Evolutionary conservation across 2,329 filamentous ascomycete genomes (phyloP), one percentile per base, ranked within the genome.

Genomic region (Calonectria pteridis): DNA sequence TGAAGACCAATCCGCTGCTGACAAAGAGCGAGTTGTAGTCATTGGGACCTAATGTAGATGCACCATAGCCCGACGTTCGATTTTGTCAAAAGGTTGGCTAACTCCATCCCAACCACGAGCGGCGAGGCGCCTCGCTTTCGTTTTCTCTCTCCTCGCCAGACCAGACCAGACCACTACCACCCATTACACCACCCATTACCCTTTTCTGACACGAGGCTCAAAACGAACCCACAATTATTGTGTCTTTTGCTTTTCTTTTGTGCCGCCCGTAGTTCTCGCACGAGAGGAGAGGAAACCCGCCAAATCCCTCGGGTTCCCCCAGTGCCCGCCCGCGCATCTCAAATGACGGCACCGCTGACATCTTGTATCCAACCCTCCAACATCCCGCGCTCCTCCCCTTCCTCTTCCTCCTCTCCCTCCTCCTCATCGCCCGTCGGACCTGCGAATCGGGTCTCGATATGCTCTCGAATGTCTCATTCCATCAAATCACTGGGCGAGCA

Each of bases 1-100:
- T 49, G 26, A 64, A 46, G 9, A 10, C 59, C 59, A 49, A 49
- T 64, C 37, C 40, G 11, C 59, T 18, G 59, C 59, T 29, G 58
- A 63, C 58, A 63, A 46, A 43, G 23, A 31, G n/a, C 23, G 6
- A 37, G 59, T 49, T 7, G 43, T 26, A 64, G 59, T 43, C 59
- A 64, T 64, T 64, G 59, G 40, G 37, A 64, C 59, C 59, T 37
- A 64, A 64, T 46, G 59, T 64, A 49, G 40, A 49, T 18, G 37
- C 59, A 64, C 43, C 40, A 40, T 64, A 20, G 37, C 59, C 59
- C 59, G 59, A 64, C 59, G 37, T 16, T 46, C 10, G 40, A 31
- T 64, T 31, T 23, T n/a, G 40, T 46, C 55, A 64, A 43, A 64
- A 49, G 59, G 59, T 49, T 49, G 40, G 40, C 28, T 64, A 43